Base-by-base conservation (phyloP, 164 flowering plant genomes). In the Vitis riparia region DNA sequence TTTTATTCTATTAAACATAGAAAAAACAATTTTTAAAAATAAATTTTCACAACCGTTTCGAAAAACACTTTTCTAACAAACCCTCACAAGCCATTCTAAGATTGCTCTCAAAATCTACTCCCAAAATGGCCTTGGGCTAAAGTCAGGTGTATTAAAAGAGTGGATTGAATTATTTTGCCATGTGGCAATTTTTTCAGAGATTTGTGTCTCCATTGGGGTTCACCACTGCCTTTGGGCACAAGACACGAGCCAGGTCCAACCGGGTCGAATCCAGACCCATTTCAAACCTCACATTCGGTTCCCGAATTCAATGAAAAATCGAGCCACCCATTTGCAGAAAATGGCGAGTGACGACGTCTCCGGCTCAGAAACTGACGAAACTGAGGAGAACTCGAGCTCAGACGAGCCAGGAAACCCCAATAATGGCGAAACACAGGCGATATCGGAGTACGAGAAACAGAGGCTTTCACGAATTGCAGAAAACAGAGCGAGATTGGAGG, bases 361-460 rank as follows among this genome's bases (percentile, higher is more conserved):
- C 5, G 79, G 66, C 7, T 69, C 86, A 0, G 84, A 77, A 71
- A 32, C 75, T 14, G 78, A 75, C 1, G 83, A 70, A 64, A 56
- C 27, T 2, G 27, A 29, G 8, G 77, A 17, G 60, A 65, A 62
- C 1, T 75, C 73, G 70, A 78, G 77, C 58, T 63, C 76, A 7
- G 77, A 79, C 17, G 86, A 75, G 57, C 61, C 8, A 5, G 68
- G 56, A 59, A 67, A 12, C 44, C 66, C 61, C 52, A 61, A 14
- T 44, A 6, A 60, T 9, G 75, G 71, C 23, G 66, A 47, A 51
- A 48, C 63, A 7, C 50, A 50, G 17, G 62, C 5, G 59, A 51
- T 81, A n/a, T n/a, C 89, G 1, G 89, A 85, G 49, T 92, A 92
- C 72, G 97, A 92, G 82, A 82, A 77, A 63, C 88, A 83, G 80